Conservation (phyloP, 2,329 filamentous ascomycete species). For the Penicillium fuscoglaucum region DNA sequence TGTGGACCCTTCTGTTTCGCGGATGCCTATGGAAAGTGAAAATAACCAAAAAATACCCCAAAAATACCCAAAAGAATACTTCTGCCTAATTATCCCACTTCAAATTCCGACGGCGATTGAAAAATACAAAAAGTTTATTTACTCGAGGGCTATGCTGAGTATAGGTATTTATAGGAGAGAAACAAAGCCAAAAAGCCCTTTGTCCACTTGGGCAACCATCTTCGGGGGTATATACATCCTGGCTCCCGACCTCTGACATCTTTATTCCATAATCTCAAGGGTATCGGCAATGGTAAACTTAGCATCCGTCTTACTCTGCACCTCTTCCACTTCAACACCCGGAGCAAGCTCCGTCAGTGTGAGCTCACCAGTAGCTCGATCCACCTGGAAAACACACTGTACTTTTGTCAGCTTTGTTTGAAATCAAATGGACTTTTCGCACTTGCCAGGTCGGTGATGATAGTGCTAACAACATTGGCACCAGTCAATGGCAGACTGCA, state of each 20-base stretch:
- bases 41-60: too few relatives aligned
- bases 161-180: background rate
- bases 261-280: constrained; percentile 53
- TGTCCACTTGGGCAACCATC: background rate
- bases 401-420: constrained; percentile 34
- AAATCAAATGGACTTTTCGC: background rate
- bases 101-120: too few relatives aligned
- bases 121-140: too few relatives aligned
- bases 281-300: constrained; percentile 63
- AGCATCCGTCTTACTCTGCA: constrained; percentile 69
- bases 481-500: constrained; percentile 68
- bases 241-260: too few relatives aligned
- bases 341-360: constrained; percentile 67
- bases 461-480: constrained; percentile 66
- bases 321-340: constrained; percentile 66
- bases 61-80: background rate
- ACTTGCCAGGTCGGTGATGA: constrained; percentile 71
- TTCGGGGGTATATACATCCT: background rate
- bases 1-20: background rate
- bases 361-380: constrained; percentile 54
- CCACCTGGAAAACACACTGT: constrained; percentile 72
- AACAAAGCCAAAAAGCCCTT: background rate
- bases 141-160: too few relatives aligned
- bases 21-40: background rate
- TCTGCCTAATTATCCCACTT: background rate